Evolutionary conservation across 2,329 filamentous ascomycete genomes (phyloP), one percentile per base, ranked within the genome.

Genomic region (Boeremia exigua): DNA sequence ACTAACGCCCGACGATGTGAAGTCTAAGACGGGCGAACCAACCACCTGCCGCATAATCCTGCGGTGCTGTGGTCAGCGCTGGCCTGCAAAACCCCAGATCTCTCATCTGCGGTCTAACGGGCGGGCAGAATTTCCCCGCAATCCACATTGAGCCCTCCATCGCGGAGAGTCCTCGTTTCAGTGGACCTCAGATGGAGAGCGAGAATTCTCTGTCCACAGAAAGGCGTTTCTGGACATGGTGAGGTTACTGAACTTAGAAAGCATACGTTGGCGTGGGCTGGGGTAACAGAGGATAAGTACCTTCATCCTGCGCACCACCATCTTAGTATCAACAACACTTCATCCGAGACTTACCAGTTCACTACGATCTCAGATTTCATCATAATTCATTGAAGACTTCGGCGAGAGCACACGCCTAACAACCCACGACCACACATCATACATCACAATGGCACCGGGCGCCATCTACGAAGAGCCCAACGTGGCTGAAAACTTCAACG

Each of bases 371-470:
- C 37, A 47, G 32, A 27, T 27, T 34, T 34, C 37, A 51, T 27
- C 32, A 47, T 39, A 23, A 46, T 50, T 29, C 43, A 33, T 23
- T 34, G 28, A 58, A 37, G 47, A 34, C 32, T 29, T 36, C 12
- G 44, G 47, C 48, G 53, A 56, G 53, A 56, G 53, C 33, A 56
- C 53, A 56, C 53, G 53, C 53, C 44, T 56, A 44, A 48, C 54
- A 57, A 57, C 54, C 48, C 48, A 56, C 30, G 19, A 11, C 46
- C 52, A 56, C 23, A 10, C 39, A 48, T n/a, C 48, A 44, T 15
- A 56, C 30, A 53, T 40, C 64, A 77, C 48, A 51, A 81, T 81
- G 79, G 78, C 78, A 69, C 79, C 78, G 68, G 76, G 74, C 62
- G 74, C 76, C 45, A 71, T 78, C 55, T 65, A 75, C 58, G 78